Percentiles rank a stretch among this genome's conserved stretches.
These are phyloP conservation scores for Trifolium repens DNA, from an alignment of 306 rosid genomes.

Conservation along the genomic window DNA sequence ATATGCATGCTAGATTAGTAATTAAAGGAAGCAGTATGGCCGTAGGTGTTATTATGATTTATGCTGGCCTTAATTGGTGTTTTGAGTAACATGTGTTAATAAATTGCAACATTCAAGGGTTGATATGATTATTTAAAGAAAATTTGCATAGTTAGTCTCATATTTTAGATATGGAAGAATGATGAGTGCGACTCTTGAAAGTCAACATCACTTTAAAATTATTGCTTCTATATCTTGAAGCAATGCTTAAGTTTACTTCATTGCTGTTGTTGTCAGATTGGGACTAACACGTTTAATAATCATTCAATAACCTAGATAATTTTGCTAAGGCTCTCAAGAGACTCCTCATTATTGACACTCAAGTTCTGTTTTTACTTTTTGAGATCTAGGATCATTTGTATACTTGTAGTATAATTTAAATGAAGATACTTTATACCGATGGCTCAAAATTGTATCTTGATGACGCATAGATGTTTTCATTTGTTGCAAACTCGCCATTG, in stretches of 20 bases:
- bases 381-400: slow-evolving; percentile 14
- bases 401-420: slow-evolving; percentile 1
- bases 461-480: slow-evolving; percentile 27
- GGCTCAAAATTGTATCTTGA: slow-evolving; percentile 32
- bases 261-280: background rate
- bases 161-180: background rate
- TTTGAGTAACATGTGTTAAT: too few species aligned
- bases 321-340: slow-evolving; percentile 1
- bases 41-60: background rate
- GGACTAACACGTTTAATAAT: background rate
- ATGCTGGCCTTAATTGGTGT: slow-evolving; percentile 20
- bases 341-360: slow-evolving; percentile 11
- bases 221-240: slow-evolving; percentile 13
- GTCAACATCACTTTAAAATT: background rate
- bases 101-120: background rate
- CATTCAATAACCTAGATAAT: background rate
- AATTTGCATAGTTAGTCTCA: background rate
- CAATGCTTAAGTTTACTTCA: slow-evolving; percentile 18
- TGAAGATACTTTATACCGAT: slow-evolving; percentile 17
- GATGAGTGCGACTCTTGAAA: background rate
- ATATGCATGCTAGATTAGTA: background rate
- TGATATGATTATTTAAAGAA: slow-evolving; percentile 33
- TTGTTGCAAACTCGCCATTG: slow-evolving; percentile 14
- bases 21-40: slow-evolving; percentile 23
- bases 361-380: background rate